A percentile compares a stretch with the other conserved stretches of the same genome.
phyloP scores from a whole-genome alignment of 257 asterid genomes.

The Rhazya stricta region DNA sequence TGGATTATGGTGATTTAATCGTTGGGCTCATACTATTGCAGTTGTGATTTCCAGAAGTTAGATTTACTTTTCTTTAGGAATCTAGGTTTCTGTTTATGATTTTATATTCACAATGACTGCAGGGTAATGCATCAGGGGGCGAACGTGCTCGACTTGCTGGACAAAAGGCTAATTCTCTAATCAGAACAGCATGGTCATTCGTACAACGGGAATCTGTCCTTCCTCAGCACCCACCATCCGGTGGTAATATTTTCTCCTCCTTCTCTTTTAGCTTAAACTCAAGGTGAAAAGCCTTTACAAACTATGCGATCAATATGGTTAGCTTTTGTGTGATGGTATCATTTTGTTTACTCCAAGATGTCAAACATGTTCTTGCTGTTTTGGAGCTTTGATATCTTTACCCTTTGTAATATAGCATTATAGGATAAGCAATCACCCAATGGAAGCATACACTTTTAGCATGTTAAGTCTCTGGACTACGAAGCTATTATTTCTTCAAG shows the following conservation, averaged over 20 bases:
- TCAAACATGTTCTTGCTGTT: neutral
- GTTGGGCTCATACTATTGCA: slow-evolving; percentile 10
- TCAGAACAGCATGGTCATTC: slow-evolving; percentile 63
- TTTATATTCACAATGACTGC: slow-evolving; percentile 16
- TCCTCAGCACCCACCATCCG: slow-evolving; percentile 59
- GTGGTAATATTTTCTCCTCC: slow-evolving; percentile 31
- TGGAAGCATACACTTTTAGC: neutral
- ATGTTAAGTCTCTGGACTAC: neutral
- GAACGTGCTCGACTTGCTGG: slow-evolving; percentile 78
- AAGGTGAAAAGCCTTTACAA: neutral
- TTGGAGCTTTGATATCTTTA: neutral
- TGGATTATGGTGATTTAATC: slow-evolving; percentile 62
- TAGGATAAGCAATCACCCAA: neutral
- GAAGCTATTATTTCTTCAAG: neutral
- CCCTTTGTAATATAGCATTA: neutral
- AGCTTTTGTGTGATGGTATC: neutral
- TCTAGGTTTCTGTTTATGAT: neutral
- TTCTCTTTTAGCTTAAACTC: slow-evolving; percentile 12
- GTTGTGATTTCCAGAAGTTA: slow-evolving; percentile 1
- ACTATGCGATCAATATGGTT: neutral
- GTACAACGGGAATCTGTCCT: slow-evolving; percentile 62
- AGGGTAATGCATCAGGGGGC: slow-evolving; percentile 99
- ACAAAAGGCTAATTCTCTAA: slow-evolving; percentile 53
- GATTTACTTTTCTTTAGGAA: slow-evolving; percentile 4
- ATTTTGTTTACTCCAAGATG: neutral